Base-by-base conservation (phyloP, 495 filamentous ascomycete species). In the Neurospora cerealis region DNA sequence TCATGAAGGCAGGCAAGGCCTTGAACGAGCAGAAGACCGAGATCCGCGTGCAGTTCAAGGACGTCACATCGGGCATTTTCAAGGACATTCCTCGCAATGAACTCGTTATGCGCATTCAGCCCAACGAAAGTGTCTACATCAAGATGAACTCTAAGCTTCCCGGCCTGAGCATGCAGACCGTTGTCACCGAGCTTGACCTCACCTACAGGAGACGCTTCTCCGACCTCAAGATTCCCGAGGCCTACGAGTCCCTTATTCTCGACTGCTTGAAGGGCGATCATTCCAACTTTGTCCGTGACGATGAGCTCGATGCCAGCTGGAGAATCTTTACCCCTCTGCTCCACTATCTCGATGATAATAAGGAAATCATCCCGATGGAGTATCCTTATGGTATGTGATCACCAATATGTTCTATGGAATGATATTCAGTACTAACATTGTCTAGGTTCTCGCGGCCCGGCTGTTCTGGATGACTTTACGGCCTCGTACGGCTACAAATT, bases 91-190 rank as follows among this genome's bases (percentile, higher is more conserved):
- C 96, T 70, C 92, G 96, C 70, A 99, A 99, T 87, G 96, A 99
- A 86, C 91, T 99, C 73, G 96, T 99, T 78, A 97, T 99, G 85
- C 94, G 96, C 74, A 96, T 99, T 74, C 96, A 99, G 85, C 96
- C 96, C 76, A 99, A 99, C 85, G 96, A 99, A 87, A 95, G 92
- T 78, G 94, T 99, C 75, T 99, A 99, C 87, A 97, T 98, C 84
- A 99, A 99, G 91, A 99, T 98, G 96, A 99, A 99, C 91, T 98
- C 95, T 11, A 99, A 99, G 87, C 87, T 98, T 70, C 96, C 96
- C 32, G 96, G 96, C 79, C 86, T 99, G 79, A 98, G 93, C 85
- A 99, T 98, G 96, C 96, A 99, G 88, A 99, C 96, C 19, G 96
- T 98, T 28, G 95, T 98, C 75, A 99, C 96, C 66, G 96, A 99